Evolutionary conservation across 257 asterid genomes (phyloP).

Genomic region (Solanum tacnaense): DNA sequence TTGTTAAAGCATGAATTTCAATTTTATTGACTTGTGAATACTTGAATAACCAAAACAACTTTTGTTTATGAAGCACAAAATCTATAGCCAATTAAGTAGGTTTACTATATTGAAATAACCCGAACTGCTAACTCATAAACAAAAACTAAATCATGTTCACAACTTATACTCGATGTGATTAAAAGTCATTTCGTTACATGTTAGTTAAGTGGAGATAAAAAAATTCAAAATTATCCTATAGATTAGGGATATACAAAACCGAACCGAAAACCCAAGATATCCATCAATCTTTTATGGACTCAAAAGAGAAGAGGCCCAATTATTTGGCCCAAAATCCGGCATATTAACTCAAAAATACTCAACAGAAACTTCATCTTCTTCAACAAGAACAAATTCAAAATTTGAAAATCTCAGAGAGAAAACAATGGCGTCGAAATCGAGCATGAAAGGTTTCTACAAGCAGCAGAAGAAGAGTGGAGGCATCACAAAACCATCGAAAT

Average conservation of each 20-base stretch:
- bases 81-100: not conserved
- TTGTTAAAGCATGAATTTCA: too few species aligned
- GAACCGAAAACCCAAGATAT: accelerated
- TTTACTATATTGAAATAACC: not conserved
- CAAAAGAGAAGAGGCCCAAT: not conserved
- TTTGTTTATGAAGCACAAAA: not conserved
- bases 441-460: constrained; percentile 61
- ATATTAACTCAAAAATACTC: not conserved
- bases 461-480: constrained; percentile 45
- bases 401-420: not conserved
- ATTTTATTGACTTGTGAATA: not conserved
- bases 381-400: not conserved
- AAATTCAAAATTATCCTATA: too few species aligned
- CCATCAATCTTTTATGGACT: not conserved
- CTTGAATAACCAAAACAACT: too few species aligned
- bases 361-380: not conserved
- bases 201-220: not conserved
- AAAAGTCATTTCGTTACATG: not conserved
- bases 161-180: not conserved
- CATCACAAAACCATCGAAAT: constrained; percentile 27
- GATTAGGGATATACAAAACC: accelerated
- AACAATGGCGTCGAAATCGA: constrained; percentile 26
- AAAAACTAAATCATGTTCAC: not conserved
- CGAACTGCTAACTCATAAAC: not conserved
- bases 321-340: not conserved